Percentiles rank a stretch among this genome's conserved stretches.
Conservation (phyloP, 257 asterid genomes). For the Oldenlandia corymbosa region DNA sequence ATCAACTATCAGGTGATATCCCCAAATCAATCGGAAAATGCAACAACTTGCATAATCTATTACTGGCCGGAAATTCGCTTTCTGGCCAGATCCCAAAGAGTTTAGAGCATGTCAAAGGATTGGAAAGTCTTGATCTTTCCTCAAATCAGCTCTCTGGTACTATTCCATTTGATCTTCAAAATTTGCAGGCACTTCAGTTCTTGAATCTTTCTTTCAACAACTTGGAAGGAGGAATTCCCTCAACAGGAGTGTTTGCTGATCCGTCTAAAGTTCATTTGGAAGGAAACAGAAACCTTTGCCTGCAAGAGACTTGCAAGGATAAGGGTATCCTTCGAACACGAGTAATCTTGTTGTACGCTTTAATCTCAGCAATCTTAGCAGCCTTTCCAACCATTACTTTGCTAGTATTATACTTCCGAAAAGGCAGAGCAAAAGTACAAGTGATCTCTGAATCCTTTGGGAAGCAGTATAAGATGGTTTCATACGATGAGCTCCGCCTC, state of each 20-base stretch:
- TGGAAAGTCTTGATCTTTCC: slow-evolving; percentile 54
- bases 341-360: slow-evolving; percentile 8
- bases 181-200: slow-evolving; percentile 28
- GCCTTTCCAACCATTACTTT: slow-evolving; percentile 17
- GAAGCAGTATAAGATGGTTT: slow-evolving; percentile 28
- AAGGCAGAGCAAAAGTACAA: slow-evolving; percentile 11
- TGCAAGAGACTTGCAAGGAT: slow-evolving; percentile 12
- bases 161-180: slow-evolving; percentile 32
- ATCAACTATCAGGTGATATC: slow-evolving; percentile 35
- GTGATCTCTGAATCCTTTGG: slow-evolving; percentile 15
- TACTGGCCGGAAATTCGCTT: slow-evolving; percentile 35
- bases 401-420: slow-evolving; percentile 20
- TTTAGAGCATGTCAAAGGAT: slow-evolving; percentile 31
- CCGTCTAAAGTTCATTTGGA: slow-evolving; percentile 38
- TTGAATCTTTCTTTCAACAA: slow-evolving; percentile 50
- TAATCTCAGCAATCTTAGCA: slow-evolving; percentile 7
- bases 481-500: slow-evolving; percentile 44
- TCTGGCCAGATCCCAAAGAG: slow-evolving; percentile 46
- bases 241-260: slow-evolving; percentile 35
- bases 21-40: slow-evolving; percentile 39
- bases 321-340: slow-evolving; percentile 5
- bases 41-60: slow-evolving; percentile 38
- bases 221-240: slow-evolving; percentile 48
- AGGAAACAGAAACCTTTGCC: slow-evolving; percentile 40
- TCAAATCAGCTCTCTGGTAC: slow-evolving; percentile 31